phyloP scores from a whole-genome alignment of 495 filamentous ascomycete species.

The Podospora sp. region DNA sequence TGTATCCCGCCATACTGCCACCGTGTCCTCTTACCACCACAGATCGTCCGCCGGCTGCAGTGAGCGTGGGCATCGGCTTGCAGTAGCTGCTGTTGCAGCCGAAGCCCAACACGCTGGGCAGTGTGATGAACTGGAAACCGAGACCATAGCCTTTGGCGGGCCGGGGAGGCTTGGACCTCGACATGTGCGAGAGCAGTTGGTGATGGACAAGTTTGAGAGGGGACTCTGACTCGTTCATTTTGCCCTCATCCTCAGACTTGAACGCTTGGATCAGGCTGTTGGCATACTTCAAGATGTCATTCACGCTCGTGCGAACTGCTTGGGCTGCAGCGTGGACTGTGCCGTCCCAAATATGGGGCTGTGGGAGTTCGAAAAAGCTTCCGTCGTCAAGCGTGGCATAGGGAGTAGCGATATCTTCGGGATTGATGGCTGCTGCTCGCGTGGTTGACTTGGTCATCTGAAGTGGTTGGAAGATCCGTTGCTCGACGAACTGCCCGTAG shows the following conservation, averaged over 20 bases:
- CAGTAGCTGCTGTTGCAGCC: no score
- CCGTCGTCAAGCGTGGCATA: background rate
- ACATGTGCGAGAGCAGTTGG: no score
- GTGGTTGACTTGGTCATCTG: background rate
- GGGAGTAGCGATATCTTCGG: background rate
- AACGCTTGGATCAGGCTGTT: no score
- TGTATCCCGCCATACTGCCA: slow-evolving; percentile 7
- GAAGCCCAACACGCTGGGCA: no score
- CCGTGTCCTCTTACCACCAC: background rate
- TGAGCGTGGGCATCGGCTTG: no score
- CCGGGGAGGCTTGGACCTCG: no score
- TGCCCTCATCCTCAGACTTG: no score
- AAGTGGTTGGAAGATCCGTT: background rate
- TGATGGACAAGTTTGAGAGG: no score
- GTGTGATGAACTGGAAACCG: no score
- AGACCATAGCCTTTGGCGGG: no score
- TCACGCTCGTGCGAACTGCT: background rate
- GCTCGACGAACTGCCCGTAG: background rate
- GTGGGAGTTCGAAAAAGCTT: background rate
- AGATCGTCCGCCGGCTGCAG: no score
- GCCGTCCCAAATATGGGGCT: background rate
- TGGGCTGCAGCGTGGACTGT: background rate
- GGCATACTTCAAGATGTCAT: background rate
- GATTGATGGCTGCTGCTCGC: background rate
- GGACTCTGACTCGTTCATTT: no score